Conservation (phyloP, 352 stramenopile species). For the Albugo laibachii region DNA sequence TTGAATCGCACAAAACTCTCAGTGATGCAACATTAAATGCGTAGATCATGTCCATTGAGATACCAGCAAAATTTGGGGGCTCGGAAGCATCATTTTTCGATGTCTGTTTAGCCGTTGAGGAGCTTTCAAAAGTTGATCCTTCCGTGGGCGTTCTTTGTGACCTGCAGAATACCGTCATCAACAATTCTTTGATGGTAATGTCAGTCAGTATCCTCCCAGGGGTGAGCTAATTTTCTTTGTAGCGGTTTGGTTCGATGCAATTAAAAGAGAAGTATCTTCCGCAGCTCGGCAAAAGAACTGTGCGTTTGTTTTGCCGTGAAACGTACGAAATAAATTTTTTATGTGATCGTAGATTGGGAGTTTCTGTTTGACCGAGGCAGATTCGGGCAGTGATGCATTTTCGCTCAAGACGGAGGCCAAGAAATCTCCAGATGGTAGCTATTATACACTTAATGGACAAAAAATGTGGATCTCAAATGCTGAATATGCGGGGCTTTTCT, state of each 20-base stretch:
- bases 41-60: conserved; percentile 90
- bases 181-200: conserved; percentile 90
- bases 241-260: too few species aligned
- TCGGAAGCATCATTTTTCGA: conserved; percentile 89
- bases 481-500: conserved; percentile 86
- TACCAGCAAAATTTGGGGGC: conserved; percentile 83
- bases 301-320: background rate
- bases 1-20: background rate
- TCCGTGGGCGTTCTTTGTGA: conserved; percentile 89
- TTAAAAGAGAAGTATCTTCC: conserved; percentile 74
- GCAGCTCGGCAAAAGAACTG: conserved; percentile 31
- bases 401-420: conserved; percentile 86
- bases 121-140: conserved; percentile 91
- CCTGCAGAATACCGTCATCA: conserved; percentile 89
- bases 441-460: conserved; percentile 88
- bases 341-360: conserved; percentile 61
- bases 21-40: background rate
- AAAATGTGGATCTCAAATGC: conserved; percentile 98
- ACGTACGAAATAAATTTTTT: background rate
- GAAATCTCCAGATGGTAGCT: conserved; percentile 72
- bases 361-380: conserved; percentile 91
- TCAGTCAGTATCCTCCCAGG: background rate
- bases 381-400: conserved; percentile 91
- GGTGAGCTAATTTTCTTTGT: too few species aligned
- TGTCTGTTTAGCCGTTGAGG: conserved; percentile 90